A percentile compares a stretch with the other conserved stretches of the same genome.
Evolutionary conservation across 1,284 basidiomycete genomes (phyloP).

Genomic region (Retiboletus flavoniger): DNA sequence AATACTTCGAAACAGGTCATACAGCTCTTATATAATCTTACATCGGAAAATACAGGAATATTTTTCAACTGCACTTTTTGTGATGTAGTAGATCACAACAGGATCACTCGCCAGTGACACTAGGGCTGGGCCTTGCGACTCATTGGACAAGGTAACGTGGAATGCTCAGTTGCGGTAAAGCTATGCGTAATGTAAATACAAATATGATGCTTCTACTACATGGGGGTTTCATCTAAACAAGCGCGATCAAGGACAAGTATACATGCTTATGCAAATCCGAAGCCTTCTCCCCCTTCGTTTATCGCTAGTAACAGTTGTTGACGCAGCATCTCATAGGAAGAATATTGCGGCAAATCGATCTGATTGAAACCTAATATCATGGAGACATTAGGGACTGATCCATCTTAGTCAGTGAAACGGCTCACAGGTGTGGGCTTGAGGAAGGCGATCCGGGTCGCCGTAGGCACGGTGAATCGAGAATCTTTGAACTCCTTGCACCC

Average conservation of each 20-base stretch:
- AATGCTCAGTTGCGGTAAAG: slow-evolving; percentile 9
- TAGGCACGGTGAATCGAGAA: slow-evolving; percentile 96
- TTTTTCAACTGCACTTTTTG: no score
- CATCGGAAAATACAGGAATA: no score
- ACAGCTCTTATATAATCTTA: no score
- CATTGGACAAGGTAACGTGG: not conserved
- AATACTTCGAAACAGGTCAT: no score
- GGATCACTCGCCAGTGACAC: no score
- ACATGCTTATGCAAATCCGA: slow-evolving; percentile 68
- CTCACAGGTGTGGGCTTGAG: slow-evolving; percentile 89
- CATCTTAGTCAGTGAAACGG: slow-evolving; percentile 9
- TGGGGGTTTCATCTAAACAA: slow-evolving; percentile 17
- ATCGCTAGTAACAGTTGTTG: slow-evolving; percentile 87
- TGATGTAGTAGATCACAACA: no score
- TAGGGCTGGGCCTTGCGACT: no score
- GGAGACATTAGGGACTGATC: slow-evolving; percentile 9
- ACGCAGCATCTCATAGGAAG: slow-evolving; percentile 91
- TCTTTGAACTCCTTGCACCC: slow-evolving; percentile 90
- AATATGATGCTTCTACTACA: slow-evolving; percentile 35
- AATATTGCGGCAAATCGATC: slow-evolving; percentile 89
- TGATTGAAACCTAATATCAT: slow-evolving; percentile 66
- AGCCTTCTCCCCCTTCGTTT: slow-evolving; percentile 90
- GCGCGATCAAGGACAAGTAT: slow-evolving; percentile 3
- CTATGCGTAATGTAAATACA: slow-evolving; percentile 37
- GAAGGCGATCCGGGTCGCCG: slow-evolving; percentile 80